Conservation (phyloP, 106 monocot species). For the Vanilla planifolia region DNA sequence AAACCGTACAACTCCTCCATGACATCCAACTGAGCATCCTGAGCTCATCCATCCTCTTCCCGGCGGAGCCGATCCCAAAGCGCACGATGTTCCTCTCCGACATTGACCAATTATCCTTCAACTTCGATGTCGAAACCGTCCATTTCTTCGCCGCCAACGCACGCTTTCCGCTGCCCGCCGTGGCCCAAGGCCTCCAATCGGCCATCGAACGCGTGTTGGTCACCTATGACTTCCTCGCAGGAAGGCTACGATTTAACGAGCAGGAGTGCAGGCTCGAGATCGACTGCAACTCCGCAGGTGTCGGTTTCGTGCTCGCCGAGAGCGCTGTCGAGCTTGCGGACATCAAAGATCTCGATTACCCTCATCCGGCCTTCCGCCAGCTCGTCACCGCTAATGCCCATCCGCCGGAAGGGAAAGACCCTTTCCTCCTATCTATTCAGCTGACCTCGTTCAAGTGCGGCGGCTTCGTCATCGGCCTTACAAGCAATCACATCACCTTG, state of each 20-base stretch:
- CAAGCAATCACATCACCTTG: constrained; percentile 36
- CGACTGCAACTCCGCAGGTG: constrained; percentile 16
- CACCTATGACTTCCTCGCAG: constrained; percentile 39
- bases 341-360: constrained; percentile 12
- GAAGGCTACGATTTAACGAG: constrained; percentile 25
- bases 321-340: constrained; percentile 11
- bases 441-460: constrained; percentile 52
- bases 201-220: constrained; percentile 23
- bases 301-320: constrained; percentile 2
- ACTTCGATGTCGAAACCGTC: constrained; percentile 41
- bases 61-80: constrained; percentile 10
- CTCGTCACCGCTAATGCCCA: not conserved
- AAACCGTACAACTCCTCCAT: not conserved
- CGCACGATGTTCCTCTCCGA: constrained; percentile 52
- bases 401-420: not conserved
- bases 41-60: constrained; percentile 20
- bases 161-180: constrained; percentile 4
- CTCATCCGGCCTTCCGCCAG: constrained; percentile 10
- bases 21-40: constrained; percentile 1
- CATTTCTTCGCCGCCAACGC: constrained; percentile 37
- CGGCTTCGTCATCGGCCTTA: constrained; percentile 33
- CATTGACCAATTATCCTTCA: constrained; percentile 56
- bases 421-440: constrained; percentile 22
- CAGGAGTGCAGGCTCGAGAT: constrained; percentile 15
- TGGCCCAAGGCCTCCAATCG: constrained; percentile 12